These are phyloP conservation scores for Apium graveolens DNA, from an alignment of 129 eudicot species.

Conservation along the genomic window DNA sequence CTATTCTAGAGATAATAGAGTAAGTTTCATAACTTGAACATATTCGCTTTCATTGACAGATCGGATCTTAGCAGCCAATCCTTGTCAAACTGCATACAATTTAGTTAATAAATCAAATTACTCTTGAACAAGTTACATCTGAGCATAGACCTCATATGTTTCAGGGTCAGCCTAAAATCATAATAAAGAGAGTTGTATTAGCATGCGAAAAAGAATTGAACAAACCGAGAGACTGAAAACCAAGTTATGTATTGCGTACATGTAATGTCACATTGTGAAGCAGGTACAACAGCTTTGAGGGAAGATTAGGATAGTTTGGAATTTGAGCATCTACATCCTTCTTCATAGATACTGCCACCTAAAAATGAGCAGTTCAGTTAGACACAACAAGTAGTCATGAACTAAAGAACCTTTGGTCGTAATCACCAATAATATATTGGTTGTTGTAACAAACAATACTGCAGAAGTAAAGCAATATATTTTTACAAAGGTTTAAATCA, in stretches of 20 bases:
- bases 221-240: neutral
- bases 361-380: conserved; percentile 10
- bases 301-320: conserved; percentile 88
- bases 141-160: conserved; percentile 96
- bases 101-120: conserved; percentile 10
- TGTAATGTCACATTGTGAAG: conserved; percentile 80
- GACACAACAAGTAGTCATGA: neutral
- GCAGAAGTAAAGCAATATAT: too few relatives aligned
- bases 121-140: conserved; percentile 19
- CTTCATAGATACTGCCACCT: conserved; percentile 98
- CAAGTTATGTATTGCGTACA: conserved; percentile 28
- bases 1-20: too few relatives aligned
- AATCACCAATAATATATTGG: too few relatives aligned
- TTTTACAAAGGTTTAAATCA: too few relatives aligned
- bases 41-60: conserved; percentile 58
- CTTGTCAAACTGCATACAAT: conserved; percentile 68
- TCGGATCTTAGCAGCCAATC: conserved; percentile 88
- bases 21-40: too few relatives aligned
- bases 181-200: conserved; percentile 6
- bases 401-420: too few relatives aligned
- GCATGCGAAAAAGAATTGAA: neutral
- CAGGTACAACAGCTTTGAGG: conserved; percentile 72
- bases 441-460: too few relatives aligned
- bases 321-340: conserved; percentile 89
- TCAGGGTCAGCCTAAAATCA: conserved; percentile 82